Evolutionary conservation across 2,329 filamentous ascomycete genomes (phyloP).

Genomic region (Blastomyces parvus): DNA sequence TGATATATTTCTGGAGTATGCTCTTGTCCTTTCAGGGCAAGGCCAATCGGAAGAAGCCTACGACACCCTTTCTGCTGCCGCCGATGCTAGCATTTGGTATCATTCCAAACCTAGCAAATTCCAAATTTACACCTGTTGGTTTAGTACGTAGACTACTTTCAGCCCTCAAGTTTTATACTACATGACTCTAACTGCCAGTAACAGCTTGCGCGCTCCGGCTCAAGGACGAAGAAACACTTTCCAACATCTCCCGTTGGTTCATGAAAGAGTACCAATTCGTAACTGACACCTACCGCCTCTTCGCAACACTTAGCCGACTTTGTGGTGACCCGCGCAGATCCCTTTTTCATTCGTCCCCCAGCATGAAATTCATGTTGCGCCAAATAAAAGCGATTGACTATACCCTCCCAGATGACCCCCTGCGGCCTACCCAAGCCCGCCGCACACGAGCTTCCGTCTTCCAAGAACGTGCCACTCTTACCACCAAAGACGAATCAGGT

Average conservation of each 20-base stretch:
- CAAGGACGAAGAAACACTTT: conserved; percentile 66
- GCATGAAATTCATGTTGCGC: conserved; percentile 82
- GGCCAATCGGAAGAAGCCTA: conserved; percentile 66
- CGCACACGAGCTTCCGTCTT: conserved; percentile 35
- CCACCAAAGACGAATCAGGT: conserved; percentile 30
- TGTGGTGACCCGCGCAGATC: conserved; percentile 54
- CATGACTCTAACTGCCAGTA: conserved; percentile 18
- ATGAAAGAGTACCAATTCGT: conserved; percentile 73
- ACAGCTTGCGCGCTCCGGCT: conserved; percentile 71
- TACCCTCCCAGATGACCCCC: conserved; percentile 46
- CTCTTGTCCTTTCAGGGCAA: conserved; percentile 60
- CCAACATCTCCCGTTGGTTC: conserved; percentile 67
- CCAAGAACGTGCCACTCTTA: conserved; percentile 35
- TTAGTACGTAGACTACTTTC: conserved; percentile 43
- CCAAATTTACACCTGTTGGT: conserved; percentile 66
- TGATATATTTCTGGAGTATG: conserved; percentile 81
- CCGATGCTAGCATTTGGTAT: conserved; percentile 73
- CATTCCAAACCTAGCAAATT: conserved; percentile 59
- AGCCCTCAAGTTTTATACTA: not conserved
- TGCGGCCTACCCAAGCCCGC: conserved; percentile 21
- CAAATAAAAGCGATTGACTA: conserved; percentile 87
- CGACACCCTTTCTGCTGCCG: conserved; percentile 65
- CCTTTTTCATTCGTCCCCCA: conserved; percentile 67
- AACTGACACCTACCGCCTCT: conserved; percentile 75
- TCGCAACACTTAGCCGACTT: conserved; percentile 65